Base-by-base conservation (phyloP, 2,329 filamentous ascomycete genomes). In the Sporothrix brasiliensis region DNA sequence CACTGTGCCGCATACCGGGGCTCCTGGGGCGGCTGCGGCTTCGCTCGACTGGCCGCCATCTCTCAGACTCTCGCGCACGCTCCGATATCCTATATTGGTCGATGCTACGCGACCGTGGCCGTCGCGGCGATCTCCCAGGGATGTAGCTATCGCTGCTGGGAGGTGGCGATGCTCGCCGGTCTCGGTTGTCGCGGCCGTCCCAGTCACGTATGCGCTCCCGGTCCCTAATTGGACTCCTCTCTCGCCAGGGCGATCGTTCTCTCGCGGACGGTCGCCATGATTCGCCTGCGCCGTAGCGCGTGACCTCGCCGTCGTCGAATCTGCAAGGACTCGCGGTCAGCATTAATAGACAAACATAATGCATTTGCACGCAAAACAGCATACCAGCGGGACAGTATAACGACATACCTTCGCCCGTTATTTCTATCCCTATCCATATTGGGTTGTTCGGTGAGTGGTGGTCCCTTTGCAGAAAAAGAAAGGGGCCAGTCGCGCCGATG, bases 241-340 rank as follows among this genome's bases (percentile, higher is more conserved):
- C 73, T 58, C 77, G 69, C 54, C 81, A 80, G 10, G 83, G 83
- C 39, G 84, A 85, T 70, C 76, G 74, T 56, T 78, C 72, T 9
- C 72, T 66, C 1, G 69, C 69, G 1, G 69, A 70, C 13, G 86
- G 86, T 71, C 86, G 81, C 81, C 87, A 88, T 50, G 86, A 88
- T 78, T 88, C 86, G 71, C 86, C 86, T 14, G 87, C 87, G 67
- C 86, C 86, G 76, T 88, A 88, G 75, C 86, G 82, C 73, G 87
- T 85, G 69, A 88, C 87, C 79, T 88, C 86, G 58, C 86, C 86
- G 74, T 88, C 86, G 73, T 88, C 86, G 75, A 86, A 88, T 76
- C 86, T 88, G 21, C 13, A 27, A 16, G 9, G 44, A 13, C 70
- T 27, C 13, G 16, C 24, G 2, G 47, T 50, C 13, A 52, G 47